phyloP scores from a whole-genome alignment of 768 basidiomycete genomes.

The Boletus subparvulus region DNA sequence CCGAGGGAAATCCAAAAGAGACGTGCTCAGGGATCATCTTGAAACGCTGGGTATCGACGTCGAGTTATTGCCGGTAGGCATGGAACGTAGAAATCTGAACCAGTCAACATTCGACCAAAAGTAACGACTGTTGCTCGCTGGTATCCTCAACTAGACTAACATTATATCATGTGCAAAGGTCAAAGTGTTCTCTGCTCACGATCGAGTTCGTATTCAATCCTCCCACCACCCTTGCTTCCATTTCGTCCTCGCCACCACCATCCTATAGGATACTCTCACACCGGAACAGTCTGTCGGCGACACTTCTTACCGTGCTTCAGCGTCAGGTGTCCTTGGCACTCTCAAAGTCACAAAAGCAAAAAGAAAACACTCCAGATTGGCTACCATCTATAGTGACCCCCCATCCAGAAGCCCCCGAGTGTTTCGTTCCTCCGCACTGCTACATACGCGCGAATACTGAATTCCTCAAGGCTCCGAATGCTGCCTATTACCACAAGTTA shows the following conservation, averaged over 20 bases:
- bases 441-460: constrained; percentile 52
- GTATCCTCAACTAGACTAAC: constrained; percentile 14
- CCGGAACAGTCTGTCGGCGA: constrained; percentile 48
- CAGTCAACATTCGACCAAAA: constrained; percentile 82
- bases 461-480: constrained; percentile 24
- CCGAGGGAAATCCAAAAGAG: constrained; percentile 52
- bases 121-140: constrained; percentile 44
- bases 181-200: constrained; percentile 65
- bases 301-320: constrained; percentile 53
- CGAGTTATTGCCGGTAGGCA: constrained; percentile 76
- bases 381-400: constrained; percentile 50
- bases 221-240: constrained; percentile 45
- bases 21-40: constrained; percentile 66
- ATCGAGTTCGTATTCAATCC: constrained; percentile 70
- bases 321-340: constrained; percentile 35
- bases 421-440: constrained; percentile 57
- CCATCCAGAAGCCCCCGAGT: constrained; percentile 54
- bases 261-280: constrained; percentile 63
- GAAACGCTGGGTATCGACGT: constrained; percentile 67
- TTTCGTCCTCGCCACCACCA: constrained; percentile 35
- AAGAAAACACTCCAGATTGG: constrained; percentile 56
- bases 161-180: constrained; percentile 48
- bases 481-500: constrained; percentile 53
- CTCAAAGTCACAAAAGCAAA: constrained; percentile 42
- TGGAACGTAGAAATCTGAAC: constrained; percentile 75